These are phyloP conservation scores for Citeromyces matritensis DNA, from an alignment of 805 yeast genomes.

Conservation along the genomic window DNA sequence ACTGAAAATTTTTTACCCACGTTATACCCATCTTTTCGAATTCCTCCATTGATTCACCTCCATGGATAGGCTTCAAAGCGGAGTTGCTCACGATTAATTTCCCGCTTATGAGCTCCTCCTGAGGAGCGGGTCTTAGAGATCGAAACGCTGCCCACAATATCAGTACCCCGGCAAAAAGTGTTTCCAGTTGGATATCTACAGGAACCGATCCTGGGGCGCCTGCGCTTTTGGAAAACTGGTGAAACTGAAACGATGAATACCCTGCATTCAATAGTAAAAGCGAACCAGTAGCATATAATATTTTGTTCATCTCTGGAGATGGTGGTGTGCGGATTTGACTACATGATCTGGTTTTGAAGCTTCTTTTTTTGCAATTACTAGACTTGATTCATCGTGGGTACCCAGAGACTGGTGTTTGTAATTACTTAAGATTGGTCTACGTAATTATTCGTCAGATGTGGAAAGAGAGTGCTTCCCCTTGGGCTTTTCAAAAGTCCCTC, in stretches of 20 bases:
- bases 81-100: slow-evolving; percentile 12
- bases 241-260: slow-evolving; percentile 37
- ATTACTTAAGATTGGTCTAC: no score
- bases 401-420: no score
- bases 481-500: no score
- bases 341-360: not conserved
- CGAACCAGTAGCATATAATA: slow-evolving; percentile 5
- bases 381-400: no score
- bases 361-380: not conserved
- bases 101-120: slow-evolving; percentile 11
- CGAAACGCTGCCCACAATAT: slow-evolving; percentile 21
- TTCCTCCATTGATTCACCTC: slow-evolving; percentile 29
- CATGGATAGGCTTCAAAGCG: slow-evolving; percentile 28
- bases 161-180: slow-evolving; percentile 27
- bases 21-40: slow-evolving; percentile 29
- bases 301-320: no score
- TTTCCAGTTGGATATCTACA: slow-evolving; percentile 33
- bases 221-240: slow-evolving; percentile 17
- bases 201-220: slow-evolving; percentile 15
- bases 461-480: no score
- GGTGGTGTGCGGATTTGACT: no score
- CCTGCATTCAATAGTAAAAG: slow-evolving; percentile 28
- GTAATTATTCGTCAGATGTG: no score
- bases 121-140: slow-evolving; percentile 12
- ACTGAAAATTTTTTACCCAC: no score